phyloP scores from a whole-genome alignment of 129 eudicot genomes.

The Gnaphalium uliginosum region DNA sequence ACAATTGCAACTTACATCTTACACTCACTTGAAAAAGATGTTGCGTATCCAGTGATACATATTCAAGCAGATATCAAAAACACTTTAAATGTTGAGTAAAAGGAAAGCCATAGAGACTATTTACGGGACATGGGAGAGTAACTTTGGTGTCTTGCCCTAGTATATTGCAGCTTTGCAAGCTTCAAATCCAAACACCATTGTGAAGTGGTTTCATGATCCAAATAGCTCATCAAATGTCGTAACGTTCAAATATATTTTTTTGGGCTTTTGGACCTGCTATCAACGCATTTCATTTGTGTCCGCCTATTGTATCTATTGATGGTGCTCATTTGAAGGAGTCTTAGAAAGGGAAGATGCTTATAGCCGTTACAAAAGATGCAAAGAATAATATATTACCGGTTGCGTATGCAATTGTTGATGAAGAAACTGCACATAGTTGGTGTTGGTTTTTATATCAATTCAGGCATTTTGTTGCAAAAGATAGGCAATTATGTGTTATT shows the following conservation, averaged over 20 bases:
- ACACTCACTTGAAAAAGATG: too few species aligned
- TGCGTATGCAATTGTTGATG: neutral
- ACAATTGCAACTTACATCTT: too few species aligned
- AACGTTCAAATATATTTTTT: neutral
- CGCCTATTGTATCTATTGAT: neutral
- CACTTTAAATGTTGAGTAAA: too few species aligned
- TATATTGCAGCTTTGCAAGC: neutral
- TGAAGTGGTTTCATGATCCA: neutral
- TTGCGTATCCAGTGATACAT: too few species aligned
- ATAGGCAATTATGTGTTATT: too few species aligned
- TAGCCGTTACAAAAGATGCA: neutral
- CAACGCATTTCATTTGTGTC: neutral
- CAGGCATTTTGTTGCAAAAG: too few species aligned
- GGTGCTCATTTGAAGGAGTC: neutral
- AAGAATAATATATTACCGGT: neutral
- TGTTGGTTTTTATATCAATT: too few species aligned
- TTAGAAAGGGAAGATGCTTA: neutral
- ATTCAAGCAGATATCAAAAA: too few species aligned
- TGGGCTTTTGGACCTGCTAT: constrained; percentile 3
- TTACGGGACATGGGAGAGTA: neutral
- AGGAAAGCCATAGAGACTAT: neutral
- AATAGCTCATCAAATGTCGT: too few species aligned
- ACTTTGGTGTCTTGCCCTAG: neutral
- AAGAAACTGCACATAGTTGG: neutral
- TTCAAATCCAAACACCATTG: neutral